Base-by-base conservation (phyloP, 2,329 filamentous ascomycete genomes). In the Biscogniauxia marginata region DNA sequence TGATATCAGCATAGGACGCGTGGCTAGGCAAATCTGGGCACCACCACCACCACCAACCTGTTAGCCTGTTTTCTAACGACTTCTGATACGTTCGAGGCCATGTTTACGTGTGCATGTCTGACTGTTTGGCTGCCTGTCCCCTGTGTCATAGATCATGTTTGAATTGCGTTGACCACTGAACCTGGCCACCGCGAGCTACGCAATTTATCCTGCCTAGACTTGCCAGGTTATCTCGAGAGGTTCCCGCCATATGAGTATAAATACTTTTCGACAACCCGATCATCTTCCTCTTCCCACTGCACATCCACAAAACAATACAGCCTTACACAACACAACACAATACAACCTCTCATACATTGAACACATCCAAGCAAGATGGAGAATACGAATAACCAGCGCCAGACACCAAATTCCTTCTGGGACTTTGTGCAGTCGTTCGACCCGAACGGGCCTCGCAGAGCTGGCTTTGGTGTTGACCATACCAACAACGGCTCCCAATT, bases 391-490 rank as follows among this genome's bases (percentile, higher is more conserved):
- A 46, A 46, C 45, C 45, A 46, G 21, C 18, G 7, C 18, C 45
- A 21, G n/a, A 5, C 30, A n/a, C 30, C 30, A 39, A n/a, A 16
- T 16, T 39, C 63, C 56, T 67, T 69, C 23, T 68, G 67, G 67
- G 68, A 76, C 53, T 76, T 74, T 54, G 49, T 75, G 60, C 70
- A 70, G 57, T 66, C 68, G 20, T 59, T 73, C 25, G 69, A 72
- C 56, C 69, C 71, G 20, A 66, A 63, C 45, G 63, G 65, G 43
- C 54, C 55, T 45, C 62, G 69, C 34, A 54, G 56, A 49, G 46
- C 65, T 20, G 73, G 75, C 45, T 67, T 67, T 18, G 74, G 75
- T 48, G 71, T 76, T 53, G 76, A 77, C 55, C 74, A 75, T 58
- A 47, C 64, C 34, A 65, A 63, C 30, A 54, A 65, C 60, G 54